A percentile compares a stretch with the other conserved stretches of the same genome.
Conservation (phyloP, 2,329 filamentous ascomycete species). For the Eutypella sp. region DNA sequence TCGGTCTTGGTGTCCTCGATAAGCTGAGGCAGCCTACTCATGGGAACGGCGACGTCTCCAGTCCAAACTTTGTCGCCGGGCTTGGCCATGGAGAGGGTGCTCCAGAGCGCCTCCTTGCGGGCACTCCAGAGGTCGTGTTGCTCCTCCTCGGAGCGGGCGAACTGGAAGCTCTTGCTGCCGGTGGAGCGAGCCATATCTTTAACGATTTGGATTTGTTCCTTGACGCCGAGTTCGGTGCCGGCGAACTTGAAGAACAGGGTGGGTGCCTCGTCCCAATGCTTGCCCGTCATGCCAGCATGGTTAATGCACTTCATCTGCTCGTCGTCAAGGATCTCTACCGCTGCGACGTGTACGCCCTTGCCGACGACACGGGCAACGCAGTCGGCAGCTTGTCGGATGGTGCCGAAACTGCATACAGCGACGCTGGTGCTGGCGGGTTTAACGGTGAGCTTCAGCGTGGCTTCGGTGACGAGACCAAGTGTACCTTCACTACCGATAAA, state of each 20-base stretch:
- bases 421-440: constrained; percentile 70
- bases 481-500: constrained; percentile 84
- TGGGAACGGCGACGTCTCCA: constrained; percentile 79
- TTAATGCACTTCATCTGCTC: constrained; percentile 63
- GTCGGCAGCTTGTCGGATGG: constrained; percentile 59
- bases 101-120: constrained; percentile 80
- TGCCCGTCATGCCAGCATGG: constrained; percentile 50
- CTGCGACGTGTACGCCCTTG: constrained; percentile 69
- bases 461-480: constrained; percentile 73
- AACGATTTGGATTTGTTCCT: constrained; percentile 62
- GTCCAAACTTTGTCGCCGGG: constrained; percentile 75
- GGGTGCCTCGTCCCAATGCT: constrained; percentile 57
- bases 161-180: constrained; percentile 69
- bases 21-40: constrained; percentile 66
- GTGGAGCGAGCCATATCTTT: constrained; percentile 32
- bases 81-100: constrained; percentile 63
- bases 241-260: constrained; percentile 71
- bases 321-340: constrained; percentile 75
- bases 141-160: constrained; percentile 66
- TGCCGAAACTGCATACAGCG: constrained; percentile 50
- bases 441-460: constrained; percentile 68
- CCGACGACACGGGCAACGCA: constrained; percentile 68
- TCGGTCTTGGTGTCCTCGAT: constrained; percentile 71
- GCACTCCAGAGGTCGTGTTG: constrained; percentile 77
- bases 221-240: constrained; percentile 60